These are phyloP conservation scores for Hyphodiscus sp. DNA, from an alignment of 2,329 filamentous ascomycete genomes.

Conservation along the genomic window DNA sequence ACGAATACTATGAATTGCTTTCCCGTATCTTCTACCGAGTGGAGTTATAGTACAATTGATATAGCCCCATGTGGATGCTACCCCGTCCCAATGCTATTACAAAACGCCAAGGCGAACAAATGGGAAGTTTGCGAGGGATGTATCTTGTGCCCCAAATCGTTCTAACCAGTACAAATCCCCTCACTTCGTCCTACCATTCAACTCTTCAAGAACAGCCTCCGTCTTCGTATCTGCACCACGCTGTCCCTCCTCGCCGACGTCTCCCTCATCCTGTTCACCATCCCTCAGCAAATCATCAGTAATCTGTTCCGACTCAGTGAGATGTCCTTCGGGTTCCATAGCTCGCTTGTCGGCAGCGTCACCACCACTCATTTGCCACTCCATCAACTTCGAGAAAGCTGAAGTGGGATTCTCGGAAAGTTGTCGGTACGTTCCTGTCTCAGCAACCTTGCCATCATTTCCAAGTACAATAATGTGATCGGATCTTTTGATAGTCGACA, in stretches of 20 bases:
- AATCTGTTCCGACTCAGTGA: slow-evolving; percentile 18
- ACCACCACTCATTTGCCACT: slow-evolving; percentile 93
- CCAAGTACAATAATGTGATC: slow-evolving; percentile 92
- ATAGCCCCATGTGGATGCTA: neutral
- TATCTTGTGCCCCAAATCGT: neutral
- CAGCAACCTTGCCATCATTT: slow-evolving; percentile 79
- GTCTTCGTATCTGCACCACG: slow-evolving; percentile 10
- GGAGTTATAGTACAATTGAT: neutral
- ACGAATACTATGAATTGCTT: neutral
- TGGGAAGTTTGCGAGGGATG: neutral
- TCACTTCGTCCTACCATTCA: slow-evolving; percentile 11
- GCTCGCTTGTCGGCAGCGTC: slow-evolving; percentile 45
- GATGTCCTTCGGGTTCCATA: slow-evolving; percentile 21
- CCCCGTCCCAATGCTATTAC: neutral
- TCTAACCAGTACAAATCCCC: slow-evolving; percentile 3
- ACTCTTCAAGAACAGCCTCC: slow-evolving; percentile 14
- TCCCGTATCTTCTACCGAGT: neutral
- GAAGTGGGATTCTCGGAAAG: slow-evolving; percentile 68
- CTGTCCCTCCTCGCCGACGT: slow-evolving; percentile 15
- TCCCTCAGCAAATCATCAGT: slow-evolving; percentile 9
- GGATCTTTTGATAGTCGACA: slow-evolving; percentile 93
- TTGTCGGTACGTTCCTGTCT: slow-evolving; percentile 77
- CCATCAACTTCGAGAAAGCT: slow-evolving; percentile 93
- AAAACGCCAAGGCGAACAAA: neutral
- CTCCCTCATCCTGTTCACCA: slow-evolving; percentile 14